Conservation (phyloP, 2,329 filamentous ascomycete genomes). For the Juglanconis oblonga region DNA sequence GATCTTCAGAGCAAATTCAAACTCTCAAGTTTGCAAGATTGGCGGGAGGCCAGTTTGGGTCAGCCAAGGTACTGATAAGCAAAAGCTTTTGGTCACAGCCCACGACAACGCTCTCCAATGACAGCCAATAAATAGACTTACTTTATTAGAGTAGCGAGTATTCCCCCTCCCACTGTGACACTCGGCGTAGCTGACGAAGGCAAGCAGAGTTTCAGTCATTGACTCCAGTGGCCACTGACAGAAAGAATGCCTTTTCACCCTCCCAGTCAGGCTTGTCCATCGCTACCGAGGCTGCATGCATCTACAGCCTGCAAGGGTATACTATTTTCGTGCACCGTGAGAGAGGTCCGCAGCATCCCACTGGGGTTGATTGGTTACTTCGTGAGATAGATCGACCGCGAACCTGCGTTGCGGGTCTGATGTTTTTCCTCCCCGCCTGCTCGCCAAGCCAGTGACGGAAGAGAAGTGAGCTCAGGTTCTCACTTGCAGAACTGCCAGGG, state of each 20-base stretch:
- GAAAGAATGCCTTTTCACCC: too few relatives aligned
- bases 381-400: not conserved
- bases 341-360: not conserved
- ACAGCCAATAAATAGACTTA: not conserved
- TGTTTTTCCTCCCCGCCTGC: not conserved
- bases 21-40: not conserved
- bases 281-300: not conserved
- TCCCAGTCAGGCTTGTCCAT: not conserved
- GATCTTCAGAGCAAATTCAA: not conserved
- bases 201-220: too few relatives aligned
- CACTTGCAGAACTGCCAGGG: not conserved
- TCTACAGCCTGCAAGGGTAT: not conserved
- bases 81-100: not conserved
- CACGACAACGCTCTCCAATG: not conserved
- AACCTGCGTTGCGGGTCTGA: not conserved
- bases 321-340: not conserved
- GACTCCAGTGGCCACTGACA: too few relatives aligned
- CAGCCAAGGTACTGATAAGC: not conserved
- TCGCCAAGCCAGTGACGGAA: not conserved
- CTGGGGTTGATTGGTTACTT: not conserved
- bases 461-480: not conserved
- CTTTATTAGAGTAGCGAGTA: too few relatives aligned
- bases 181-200: too few relatives aligned
- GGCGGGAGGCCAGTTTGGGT: too few relatives aligned
- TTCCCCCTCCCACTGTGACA: too few relatives aligned